Evolutionary conservation across 495 filamentous ascomycete species (phyloP).

Genomic region (Penicillium samsonianum): DNA sequence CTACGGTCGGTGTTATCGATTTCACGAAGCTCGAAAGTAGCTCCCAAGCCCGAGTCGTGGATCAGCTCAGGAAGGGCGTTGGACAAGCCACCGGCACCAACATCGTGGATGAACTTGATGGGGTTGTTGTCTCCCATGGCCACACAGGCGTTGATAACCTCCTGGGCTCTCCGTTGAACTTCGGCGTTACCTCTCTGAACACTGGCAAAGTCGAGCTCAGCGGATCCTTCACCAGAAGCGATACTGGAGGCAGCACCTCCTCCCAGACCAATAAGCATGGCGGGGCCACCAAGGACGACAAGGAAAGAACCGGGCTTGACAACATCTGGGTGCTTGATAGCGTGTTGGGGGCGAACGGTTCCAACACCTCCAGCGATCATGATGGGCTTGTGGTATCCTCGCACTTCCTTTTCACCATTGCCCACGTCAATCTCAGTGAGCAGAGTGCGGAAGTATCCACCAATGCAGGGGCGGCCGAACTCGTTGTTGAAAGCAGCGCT

Average conservation of each 20-base stretch:
- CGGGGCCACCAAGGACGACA: conserved; percentile 90
- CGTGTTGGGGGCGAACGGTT: conserved; percentile 91
- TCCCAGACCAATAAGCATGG: conserved; percentile 95
- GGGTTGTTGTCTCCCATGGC: conserved; percentile 81
- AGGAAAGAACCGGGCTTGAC: conserved; percentile 83
- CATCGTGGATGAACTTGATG: conserved; percentile 95
- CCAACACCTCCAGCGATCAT: conserved; percentile 98
- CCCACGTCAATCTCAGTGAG: conserved; percentile 63
- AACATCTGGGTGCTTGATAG: conserved; percentile 73
- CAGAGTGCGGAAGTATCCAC: conserved; percentile 88
- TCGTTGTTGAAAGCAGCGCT: conserved; percentile 97
- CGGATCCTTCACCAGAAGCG: conserved; percentile 81
- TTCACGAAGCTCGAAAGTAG: conserved; percentile 86
- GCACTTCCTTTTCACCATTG: conserved; percentile 66
- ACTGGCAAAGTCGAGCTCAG: conserved; percentile 91
- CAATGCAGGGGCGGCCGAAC: conserved; percentile 88
- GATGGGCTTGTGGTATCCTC: conserved; percentile 98
- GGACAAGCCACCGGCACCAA: conserved; percentile 90
- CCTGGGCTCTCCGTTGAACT: conserved; percentile 90
- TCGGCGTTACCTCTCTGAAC: conserved; percentile 93
- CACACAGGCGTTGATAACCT: conserved; percentile 92
- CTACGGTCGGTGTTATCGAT: conserved; percentile 84
- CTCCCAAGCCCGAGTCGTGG: conserved; percentile 85
- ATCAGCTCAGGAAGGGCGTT: conserved; percentile 93
- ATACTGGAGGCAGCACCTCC: conserved; percentile 94